These are phyloP conservation scores for Cyclotella atomus DNA, from an alignment of 108 stramenopile species.

Conservation along the genomic window DNA sequence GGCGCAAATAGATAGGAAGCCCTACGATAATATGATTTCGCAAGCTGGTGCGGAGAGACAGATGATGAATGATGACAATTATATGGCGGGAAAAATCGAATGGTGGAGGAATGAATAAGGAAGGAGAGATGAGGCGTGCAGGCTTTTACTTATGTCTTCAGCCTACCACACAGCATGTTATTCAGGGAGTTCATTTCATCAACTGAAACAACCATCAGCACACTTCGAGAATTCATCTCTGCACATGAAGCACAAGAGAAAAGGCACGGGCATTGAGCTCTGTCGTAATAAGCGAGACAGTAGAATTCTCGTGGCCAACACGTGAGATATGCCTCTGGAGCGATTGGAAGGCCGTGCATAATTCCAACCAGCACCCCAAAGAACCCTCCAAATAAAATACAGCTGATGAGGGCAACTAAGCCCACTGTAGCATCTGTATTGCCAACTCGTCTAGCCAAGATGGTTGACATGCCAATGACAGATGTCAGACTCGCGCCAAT, in stretches of 20 bases:
- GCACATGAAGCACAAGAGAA: conserved; percentile 41
- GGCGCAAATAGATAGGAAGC: too few relatives aligned
- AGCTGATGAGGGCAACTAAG: conserved; percentile 8
- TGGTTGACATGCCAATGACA: conserved; percentile 9
- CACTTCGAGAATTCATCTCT: conserved; percentile 35
- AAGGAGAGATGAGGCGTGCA: too few relatives aligned
- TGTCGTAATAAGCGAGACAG: conserved; percentile 24
- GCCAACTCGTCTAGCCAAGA: conserved; percentile 23
- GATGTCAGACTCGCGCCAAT: conserved; percentile 17
- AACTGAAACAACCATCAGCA: conserved; percentile 27
- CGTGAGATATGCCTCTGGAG: conserved; percentile 25
- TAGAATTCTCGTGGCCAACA: conserved; percentile 31
- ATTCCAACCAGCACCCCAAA: conserved; percentile 26
- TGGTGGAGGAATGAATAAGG: too few relatives aligned
- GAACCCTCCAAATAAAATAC: conserved; percentile 26
- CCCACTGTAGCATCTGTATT: not conserved
- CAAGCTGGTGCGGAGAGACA: too few relatives aligned
- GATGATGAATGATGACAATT: too few relatives aligned
- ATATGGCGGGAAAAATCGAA: too few relatives aligned
- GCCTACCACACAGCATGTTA: not conserved
- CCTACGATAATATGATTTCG: too few relatives aligned
- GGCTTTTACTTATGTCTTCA: too few relatives aligned
- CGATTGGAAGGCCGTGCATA: conserved; percentile 32
- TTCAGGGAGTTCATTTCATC: conserved; percentile 26
- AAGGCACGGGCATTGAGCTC: conserved; percentile 38